Conservation (phyloP, 164 flowering plant genomes). For the Aristolochia fimbriata region DNA sequence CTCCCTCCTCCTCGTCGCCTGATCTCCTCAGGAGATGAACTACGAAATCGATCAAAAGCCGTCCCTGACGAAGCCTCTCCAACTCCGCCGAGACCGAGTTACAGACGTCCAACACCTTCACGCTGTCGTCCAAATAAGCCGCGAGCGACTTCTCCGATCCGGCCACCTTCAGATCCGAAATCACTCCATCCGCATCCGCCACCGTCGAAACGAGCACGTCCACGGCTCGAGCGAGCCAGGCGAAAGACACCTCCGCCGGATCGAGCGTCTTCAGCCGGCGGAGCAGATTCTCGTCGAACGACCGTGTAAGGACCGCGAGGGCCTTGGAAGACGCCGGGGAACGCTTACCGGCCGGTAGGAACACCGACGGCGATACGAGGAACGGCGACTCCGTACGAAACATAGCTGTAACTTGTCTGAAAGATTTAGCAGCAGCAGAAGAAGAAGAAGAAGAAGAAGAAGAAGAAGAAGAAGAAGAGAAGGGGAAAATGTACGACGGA, state of each 20-base stretch:
- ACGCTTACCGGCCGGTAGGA: background rate
- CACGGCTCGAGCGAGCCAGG: conserved; percentile 23
- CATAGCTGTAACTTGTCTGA: background rate
- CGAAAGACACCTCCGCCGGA: conserved; percentile 10
- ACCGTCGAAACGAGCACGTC: conserved; percentile 20
- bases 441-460: too few relatives aligned
- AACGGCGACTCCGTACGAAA: background rate
- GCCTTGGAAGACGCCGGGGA: conserved; percentile 4
- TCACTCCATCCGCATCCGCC: conserved; percentile 18
- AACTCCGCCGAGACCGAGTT: conserved; percentile 25
- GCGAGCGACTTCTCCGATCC: conserved; percentile 2
- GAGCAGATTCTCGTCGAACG: conserved; percentile 23
- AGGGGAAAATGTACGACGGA: background rate
- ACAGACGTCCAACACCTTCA: conserved; percentile 26
- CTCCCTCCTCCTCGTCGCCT: conserved; percentile 2
- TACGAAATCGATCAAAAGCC: conserved; percentile 14
- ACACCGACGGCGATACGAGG: background rate
- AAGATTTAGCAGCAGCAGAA: background rate
- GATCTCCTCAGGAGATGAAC: conserved; percentile 11
- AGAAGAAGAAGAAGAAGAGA: background rate
- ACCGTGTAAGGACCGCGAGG: conserved; percentile 12
- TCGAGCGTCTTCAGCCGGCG: conserved; percentile 16
- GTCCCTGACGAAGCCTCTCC: conserved; percentile 19
- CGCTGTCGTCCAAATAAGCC: conserved; percentile 18
- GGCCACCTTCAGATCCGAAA: conserved; percentile 3